Evolutionary conservation across 108 stramenopile species (phyloP).

Genomic region (Nitzschia palea): DNA sequence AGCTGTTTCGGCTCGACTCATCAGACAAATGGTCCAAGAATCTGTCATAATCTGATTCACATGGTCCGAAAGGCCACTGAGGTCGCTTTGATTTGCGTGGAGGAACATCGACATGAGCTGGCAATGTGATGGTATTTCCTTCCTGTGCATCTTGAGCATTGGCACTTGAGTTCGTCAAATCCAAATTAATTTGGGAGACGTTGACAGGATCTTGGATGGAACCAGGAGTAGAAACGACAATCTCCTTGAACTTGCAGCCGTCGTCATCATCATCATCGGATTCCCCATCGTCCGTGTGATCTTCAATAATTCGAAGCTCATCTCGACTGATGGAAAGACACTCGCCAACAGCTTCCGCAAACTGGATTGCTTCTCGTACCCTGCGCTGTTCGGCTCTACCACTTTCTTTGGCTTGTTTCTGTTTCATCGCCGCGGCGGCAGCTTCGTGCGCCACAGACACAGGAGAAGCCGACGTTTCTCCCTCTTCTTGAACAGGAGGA

Average conservation of each 20-base stretch:
- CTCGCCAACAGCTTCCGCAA: conserved; percentile 77
- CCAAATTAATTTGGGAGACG: not conserved
- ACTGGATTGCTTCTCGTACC: conserved; percentile 60
- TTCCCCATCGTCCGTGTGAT: conserved; percentile 42
- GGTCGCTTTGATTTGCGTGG: conserved; percentile 11
- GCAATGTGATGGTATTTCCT: not conserved
- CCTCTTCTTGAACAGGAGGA: not conserved
- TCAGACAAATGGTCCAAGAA: conserved; percentile 26
- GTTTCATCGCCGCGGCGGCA: not conserved
- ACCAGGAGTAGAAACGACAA: not conserved
- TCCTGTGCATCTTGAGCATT: not conserved
- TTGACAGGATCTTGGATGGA: not conserved
- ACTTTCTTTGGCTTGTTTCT: conserved; percentile 21
- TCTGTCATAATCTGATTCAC: conserved; percentile 6
- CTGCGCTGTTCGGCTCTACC: conserved; percentile 53
- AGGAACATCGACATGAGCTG: conserved; percentile 3
- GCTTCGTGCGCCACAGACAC: conserved; percentile 20
- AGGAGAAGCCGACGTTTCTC: conserved; percentile 17
- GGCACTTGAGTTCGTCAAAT: not conserved
- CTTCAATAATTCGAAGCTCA: conserved; percentile 65
- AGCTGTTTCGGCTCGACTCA: conserved; percentile 10
- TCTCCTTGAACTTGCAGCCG: conserved; percentile 6
- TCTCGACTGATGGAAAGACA: conserved; percentile 42
- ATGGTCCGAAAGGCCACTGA: conserved; percentile 26
- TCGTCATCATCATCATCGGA: conserved; percentile 40